Conservation (phyloP, 2,329 filamentous ascomycete species). For the Blumeriella jaapii region DNA sequence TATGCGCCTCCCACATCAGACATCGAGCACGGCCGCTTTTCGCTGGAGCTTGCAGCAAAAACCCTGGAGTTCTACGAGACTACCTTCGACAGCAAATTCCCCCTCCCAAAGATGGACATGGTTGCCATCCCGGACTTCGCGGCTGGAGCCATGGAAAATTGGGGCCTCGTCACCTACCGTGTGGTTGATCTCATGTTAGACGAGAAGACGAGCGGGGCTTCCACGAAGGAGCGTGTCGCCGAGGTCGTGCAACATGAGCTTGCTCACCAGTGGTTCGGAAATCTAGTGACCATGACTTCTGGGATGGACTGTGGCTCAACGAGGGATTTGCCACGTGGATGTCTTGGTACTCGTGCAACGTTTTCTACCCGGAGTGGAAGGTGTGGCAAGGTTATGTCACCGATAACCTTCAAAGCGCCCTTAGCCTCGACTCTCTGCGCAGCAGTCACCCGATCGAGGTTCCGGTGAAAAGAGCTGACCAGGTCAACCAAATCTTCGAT, state of each 20-base stretch:
- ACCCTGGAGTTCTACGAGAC: slow-evolving; percentile 94
- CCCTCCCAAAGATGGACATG: slow-evolving; percentile 92
- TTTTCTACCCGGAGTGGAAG: slow-evolving; percentile 96
- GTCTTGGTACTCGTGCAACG: slow-evolving; percentile 89
- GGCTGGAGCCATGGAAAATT: slow-evolving; percentile 96
- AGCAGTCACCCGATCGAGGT: slow-evolving; percentile 97
- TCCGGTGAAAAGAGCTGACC: slow-evolving; percentile 85
- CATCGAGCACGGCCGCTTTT: slow-evolving; percentile 85
- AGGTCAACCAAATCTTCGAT: slow-evolving; percentile 98
- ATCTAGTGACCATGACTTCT: slow-evolving; percentile 97
- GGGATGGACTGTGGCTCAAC: slow-evolving; percentile 95
- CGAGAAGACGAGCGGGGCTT: slow-evolving; percentile 80
- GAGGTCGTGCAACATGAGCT: slow-evolving; percentile 95
- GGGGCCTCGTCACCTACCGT: slow-evolving; percentile 91
- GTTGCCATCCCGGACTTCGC: slow-evolving; percentile 93
- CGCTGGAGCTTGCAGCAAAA: slow-evolving; percentile 75
- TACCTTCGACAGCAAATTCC: slow-evolving; percentile 78
- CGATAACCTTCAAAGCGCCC: slow-evolving; percentile 78
- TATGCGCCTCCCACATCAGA: slow-evolving; percentile 84
- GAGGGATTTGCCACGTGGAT: slow-evolving; percentile 88
- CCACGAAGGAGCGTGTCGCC: slow-evolving; percentile 83
- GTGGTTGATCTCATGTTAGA: slow-evolving; percentile 85
- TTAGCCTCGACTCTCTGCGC: slow-evolving; percentile 78
- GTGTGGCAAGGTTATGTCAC: slow-evolving; percentile 94
- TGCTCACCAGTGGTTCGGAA: slow-evolving; percentile 97